phyloP scores from a whole-genome alignment of 257 asterid species.

The Fraxinus anomala region DNA sequence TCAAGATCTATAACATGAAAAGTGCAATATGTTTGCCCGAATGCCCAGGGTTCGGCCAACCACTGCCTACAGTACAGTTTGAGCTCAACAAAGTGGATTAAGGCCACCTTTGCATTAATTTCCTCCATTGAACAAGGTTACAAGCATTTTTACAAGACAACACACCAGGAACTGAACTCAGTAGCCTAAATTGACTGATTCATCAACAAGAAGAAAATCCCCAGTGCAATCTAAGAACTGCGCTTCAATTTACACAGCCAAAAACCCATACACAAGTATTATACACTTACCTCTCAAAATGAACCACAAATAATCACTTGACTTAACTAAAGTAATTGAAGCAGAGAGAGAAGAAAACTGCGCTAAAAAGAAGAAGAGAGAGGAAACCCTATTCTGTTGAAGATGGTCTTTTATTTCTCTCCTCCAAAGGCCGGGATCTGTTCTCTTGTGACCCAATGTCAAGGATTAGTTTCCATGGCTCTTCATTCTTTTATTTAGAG shows the following conservation, averaged over 20 bases:
- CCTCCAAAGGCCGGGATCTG: neutral
- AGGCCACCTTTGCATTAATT: neutral
- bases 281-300: neutral
- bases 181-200: neutral
- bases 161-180: neutral
- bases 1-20: neutral
- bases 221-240: too few relatives aligned
- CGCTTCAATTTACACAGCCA: too few relatives aligned
- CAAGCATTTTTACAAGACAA: neutral
- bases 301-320: neutral
- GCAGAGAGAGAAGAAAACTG: neutral
- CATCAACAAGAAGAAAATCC: too few relatives aligned
- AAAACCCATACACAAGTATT: too few relatives aligned
- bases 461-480: neutral
- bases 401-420: neutral
- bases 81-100: neutral
- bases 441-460: neutral
- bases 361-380: neutral
- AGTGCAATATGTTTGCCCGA: neutral
- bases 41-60: neutral
- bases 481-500: neutral
- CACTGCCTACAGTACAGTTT: neutral
- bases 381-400: neutral
- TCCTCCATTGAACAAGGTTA: neutral
- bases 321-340: neutral